Evolutionary conservation across 2,329 filamentous ascomycete genomes (phyloP).

Genomic region (Cladosporium halotolerans): DNA sequence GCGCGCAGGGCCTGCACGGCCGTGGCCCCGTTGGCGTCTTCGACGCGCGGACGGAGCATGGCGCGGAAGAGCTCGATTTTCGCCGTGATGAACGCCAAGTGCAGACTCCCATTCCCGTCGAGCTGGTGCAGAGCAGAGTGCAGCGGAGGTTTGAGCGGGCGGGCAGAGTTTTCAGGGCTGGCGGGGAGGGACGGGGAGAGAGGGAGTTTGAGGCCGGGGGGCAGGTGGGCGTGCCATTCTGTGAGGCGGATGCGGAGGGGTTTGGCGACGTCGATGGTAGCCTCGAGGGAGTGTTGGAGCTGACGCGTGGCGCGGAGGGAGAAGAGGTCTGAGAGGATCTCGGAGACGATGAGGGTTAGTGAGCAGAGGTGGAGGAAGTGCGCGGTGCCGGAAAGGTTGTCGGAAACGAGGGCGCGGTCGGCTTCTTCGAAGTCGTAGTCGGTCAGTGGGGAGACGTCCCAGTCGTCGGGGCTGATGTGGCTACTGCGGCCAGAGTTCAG

Average conservation of each 20-base stretch:
- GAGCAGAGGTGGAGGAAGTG: conserved; percentile 49
- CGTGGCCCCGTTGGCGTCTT: conserved; percentile 21
- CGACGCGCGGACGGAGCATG: conserved; percentile 38
- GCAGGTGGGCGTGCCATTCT: conserved; percentile 44
- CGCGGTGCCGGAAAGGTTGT: conserved; percentile 15
- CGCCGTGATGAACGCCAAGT: conserved; percentile 47
- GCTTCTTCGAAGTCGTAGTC: conserved; percentile 39
- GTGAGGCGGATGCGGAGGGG: conserved; percentile 45
- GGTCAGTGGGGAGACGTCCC: conserved; percentile 46
- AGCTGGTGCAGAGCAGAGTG: conserved; percentile 36
- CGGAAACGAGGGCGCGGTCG: conserved; percentile 16
- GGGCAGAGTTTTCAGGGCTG: conserved; percentile 11
- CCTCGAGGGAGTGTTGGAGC: conserved; percentile 41
- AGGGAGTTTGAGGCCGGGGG: conserved; percentile 27
- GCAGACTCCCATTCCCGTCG: conserved; percentile 41
- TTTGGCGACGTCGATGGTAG: conserved; percentile 43
- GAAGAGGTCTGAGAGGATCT: conserved; percentile 41
- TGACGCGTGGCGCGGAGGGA: conserved; percentile 27
- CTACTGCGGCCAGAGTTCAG: conserved; percentile 53
- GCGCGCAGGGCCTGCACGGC: conserved; percentile 28
- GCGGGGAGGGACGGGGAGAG: conserved; percentile 7
- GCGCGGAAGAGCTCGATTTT: conserved; percentile 48
- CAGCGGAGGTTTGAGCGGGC: conserved; percentile 15
- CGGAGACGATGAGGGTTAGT: conserved; percentile 46
- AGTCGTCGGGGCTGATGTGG: conserved; percentile 49